Percentiles rank a stretch among this genome's conserved stretches.
phyloP scores from a whole-genome alignment of 2,329 filamentous ascomycete genomes.

The Cadophora sp. region DNA sequence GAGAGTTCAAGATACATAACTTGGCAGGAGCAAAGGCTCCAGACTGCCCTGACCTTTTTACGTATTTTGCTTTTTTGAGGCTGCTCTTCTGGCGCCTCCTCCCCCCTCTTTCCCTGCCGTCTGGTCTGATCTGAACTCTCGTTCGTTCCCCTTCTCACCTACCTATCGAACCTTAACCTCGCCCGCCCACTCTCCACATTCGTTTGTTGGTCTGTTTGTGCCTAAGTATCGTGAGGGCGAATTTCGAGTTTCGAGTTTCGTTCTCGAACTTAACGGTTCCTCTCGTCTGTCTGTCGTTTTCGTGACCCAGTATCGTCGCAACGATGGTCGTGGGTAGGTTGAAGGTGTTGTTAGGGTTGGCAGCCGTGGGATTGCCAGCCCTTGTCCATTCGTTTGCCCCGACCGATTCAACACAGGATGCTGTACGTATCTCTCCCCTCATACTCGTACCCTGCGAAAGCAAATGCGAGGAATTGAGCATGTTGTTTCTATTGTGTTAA shows the following conservation, averaged over 20 bases:
- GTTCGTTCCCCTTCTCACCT: neutral
- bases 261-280: neutral
- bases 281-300: slow-evolving; percentile 4
- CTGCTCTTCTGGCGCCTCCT: neutral
- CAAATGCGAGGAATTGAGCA: neutral
- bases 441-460: neutral
- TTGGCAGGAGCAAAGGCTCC: slow-evolving; percentile 1
- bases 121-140: neutral
- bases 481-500: neutral
- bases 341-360: slow-evolving; percentile 19
- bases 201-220: neutral
- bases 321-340: slow-evolving; percentile 7
- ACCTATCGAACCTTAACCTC: neutral
- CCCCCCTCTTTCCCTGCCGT: neutral
- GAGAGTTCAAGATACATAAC: neutral
- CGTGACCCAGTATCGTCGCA: neutral
- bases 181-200: neutral
- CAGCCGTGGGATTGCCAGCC: slow-evolving; percentile 15
- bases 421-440: neutral
- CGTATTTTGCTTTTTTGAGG: neutral
- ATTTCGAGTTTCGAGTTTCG: neutral
- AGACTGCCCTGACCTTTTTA: neutral
- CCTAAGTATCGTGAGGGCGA: neutral
- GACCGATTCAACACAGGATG: slow-evolving; percentile 24
- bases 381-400: slow-evolving; percentile 26